phyloP scores from a whole-genome alignment of 2,329 filamentous ascomycete species.

The Xylaria sp. region DNA sequence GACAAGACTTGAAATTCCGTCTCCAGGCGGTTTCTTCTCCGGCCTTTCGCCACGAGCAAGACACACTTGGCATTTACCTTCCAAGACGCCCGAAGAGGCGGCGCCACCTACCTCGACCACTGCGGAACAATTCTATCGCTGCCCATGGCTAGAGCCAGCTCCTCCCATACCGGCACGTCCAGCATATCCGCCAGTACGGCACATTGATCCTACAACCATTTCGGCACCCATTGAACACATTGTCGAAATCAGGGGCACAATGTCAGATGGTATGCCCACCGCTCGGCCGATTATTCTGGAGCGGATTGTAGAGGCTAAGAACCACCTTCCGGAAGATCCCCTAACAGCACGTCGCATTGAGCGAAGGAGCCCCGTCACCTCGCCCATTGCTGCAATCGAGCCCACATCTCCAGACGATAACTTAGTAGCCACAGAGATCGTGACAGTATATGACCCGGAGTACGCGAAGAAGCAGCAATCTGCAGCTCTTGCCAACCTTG shows the following conservation, averaged over 20 bases:
- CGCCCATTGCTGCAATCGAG: slow-evolving; percentile 42
- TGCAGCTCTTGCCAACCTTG: slow-evolving; percentile 73
- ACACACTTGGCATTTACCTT: slow-evolving; percentile 78
- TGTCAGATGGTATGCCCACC: slow-evolving; percentile 67
- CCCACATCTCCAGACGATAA: slow-evolving; percentile 55
- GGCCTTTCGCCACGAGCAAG: slow-evolving; percentile 77
- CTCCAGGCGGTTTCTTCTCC: slow-evolving; percentile 90
- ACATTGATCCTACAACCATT: slow-evolving; percentile 45
- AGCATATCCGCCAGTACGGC: slow-evolving; percentile 43
- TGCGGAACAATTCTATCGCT: slow-evolving; percentile 90
- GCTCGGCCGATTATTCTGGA: slow-evolving; percentile 60
- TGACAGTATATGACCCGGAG: slow-evolving; percentile 73
- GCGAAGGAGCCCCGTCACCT: slow-evolving; percentile 38
- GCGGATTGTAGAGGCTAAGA: slow-evolving; percentile 44
- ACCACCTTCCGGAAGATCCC: slow-evolving; percentile 37
- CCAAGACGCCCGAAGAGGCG: slow-evolving; percentile 57
- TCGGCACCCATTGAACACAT: slow-evolving; percentile 68
- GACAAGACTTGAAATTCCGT: slow-evolving; percentile 85
- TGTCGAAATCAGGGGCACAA: slow-evolving; percentile 45
- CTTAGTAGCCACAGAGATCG: slow-evolving; percentile 67
- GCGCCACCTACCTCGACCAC: slow-evolving; percentile 81
- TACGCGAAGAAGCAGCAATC: slow-evolving; percentile 77
- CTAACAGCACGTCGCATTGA: slow-evolving; percentile 41
- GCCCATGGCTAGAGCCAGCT: slow-evolving; percentile 69
- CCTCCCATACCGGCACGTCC: slow-evolving; percentile 43